These are phyloP conservation scores for Diaporthe longicolla DNA, from an alignment of 2,329 filamentous ascomycete genomes.

Conservation along the genomic window DNA sequence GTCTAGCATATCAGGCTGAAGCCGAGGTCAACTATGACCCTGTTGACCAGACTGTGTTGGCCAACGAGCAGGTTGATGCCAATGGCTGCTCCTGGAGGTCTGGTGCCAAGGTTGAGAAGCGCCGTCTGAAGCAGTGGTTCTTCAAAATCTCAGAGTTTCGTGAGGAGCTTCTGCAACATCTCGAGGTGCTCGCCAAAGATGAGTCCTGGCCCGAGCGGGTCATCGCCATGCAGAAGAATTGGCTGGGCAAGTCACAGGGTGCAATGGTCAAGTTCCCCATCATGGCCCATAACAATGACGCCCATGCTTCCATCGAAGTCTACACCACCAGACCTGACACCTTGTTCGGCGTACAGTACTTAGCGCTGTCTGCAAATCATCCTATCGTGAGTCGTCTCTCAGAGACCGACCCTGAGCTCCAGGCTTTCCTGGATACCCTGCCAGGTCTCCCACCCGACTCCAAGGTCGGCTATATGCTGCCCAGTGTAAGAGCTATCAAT, in stretches of 20 bases:
- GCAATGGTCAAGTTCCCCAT: slow-evolving; percentile 80
- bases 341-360: slow-evolving; percentile 87
- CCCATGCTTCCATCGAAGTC: slow-evolving; percentile 72
- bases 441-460: slow-evolving; percentile 67
- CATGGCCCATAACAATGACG: slow-evolving; percentile 56
- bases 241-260: slow-evolving; percentile 85
- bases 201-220: slow-evolving; percentile 87
- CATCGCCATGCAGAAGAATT: slow-evolving; percentile 86
- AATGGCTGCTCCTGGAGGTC: slow-evolving; percentile 90
- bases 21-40: slow-evolving; percentile 93
- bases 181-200: slow-evolving; percentile 74
- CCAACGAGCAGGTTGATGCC: slow-evolving; percentile 93
- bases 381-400: slow-evolving; percentile 76
- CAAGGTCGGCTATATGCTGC: slow-evolving; percentile 78
- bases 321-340: slow-evolving; percentile 91
- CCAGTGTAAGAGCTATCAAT: slow-evolving; percentile 73
- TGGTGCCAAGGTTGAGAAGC: slow-evolving; percentile 85
- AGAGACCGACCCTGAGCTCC: slow-evolving; percentile 71
- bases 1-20: slow-evolving; percentile 86
- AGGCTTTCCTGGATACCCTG: slow-evolving; percentile 77
- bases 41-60: slow-evolving; percentile 88
- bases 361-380: slow-evolving; percentile 83
- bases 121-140: slow-evolving; percentile 89
- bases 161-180: slow-evolving; percentile 78
- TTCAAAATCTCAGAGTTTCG: slow-evolving; percentile 86